A percentile compares a stretch with the other conserved stretches of the same genome.
These are phyloP conservation scores for Prunus yedoensis DNA, from an alignment of 331 rosid species.

Conservation along the genomic window DNA sequence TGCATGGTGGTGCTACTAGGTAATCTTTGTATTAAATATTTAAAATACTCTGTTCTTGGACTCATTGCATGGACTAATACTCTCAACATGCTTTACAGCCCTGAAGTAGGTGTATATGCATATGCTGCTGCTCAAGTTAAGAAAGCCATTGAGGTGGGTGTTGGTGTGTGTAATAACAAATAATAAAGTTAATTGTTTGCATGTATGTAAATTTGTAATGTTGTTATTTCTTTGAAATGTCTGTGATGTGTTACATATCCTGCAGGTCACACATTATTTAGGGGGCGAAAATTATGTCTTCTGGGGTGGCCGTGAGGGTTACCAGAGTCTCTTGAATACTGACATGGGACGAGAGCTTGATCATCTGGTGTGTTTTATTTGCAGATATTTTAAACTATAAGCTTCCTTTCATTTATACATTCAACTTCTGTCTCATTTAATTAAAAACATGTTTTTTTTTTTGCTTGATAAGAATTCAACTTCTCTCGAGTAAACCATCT, in stretches of 20 bases:
- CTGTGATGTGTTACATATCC: constrained; percentile 24
- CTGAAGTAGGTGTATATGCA: constrained; percentile 76
- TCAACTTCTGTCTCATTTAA: not conserved
- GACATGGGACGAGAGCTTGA: constrained; percentile 95
- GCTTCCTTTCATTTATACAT: not conserved
- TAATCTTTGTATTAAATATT: constrained; percentile 23
- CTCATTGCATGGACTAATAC: constrained; percentile 24
- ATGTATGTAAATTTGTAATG: not conserved
- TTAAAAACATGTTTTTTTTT: not conserved
- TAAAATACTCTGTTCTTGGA: constrained; percentile 3
- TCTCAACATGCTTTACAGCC: constrained; percentile 48
- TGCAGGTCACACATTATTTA: constrained; percentile 82
- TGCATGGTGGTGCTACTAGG: constrained; percentile 99
- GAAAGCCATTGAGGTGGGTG: constrained; percentile 89
- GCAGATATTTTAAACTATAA: not conserved
- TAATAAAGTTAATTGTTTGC: not conserved
- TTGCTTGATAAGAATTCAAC: not conserved
- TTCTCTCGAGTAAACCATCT: not conserved
- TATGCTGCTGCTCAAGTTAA: constrained; percentile 98
- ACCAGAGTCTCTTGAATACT: constrained; percentile 87
- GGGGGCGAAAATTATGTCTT: constrained; percentile 96
- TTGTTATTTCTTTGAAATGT: not conserved
- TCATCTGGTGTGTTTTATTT: constrained; percentile 62
- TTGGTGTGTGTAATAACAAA: constrained; percentile 6
- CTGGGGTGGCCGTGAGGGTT: constrained; percentile 99